A percentile compares a stretch with the other conserved stretches of the same genome.
phyloP scores from a whole-genome alignment of 345 rosid genomes.

The Camelina neglecta region DNA sequence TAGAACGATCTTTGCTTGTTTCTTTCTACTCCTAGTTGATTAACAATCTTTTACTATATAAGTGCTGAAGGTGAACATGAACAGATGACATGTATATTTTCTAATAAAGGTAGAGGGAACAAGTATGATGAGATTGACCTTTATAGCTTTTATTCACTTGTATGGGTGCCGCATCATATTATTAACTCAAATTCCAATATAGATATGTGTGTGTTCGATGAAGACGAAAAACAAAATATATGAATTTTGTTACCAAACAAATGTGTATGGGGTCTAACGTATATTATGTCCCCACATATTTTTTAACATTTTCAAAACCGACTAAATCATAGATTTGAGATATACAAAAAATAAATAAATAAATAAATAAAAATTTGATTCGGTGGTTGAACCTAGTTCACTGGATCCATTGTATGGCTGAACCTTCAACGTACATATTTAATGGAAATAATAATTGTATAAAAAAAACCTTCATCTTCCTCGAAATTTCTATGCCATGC shows the following conservation, averaged over 20 bases:
- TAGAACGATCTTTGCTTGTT: neutral
- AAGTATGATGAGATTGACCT: neutral
- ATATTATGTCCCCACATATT: slow-evolving; percentile 25
- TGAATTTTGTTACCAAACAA: neutral
- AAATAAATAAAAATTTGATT: neutral
- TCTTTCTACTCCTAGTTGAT: neutral
- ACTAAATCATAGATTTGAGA: slow-evolving; percentile 32
- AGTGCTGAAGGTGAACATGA: neutral
- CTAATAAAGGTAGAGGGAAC: neutral
- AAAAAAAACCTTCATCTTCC: slow-evolving; percentile 25
- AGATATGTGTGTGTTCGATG: neutral
- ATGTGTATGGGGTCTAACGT: slow-evolving; percentile 10
- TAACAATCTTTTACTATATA: neutral
- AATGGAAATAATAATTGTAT: neutral
- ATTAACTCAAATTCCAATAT: neutral
- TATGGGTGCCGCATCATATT: neutral
- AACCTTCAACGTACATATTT: slow-evolving; percentile 37
- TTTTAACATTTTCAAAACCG: slow-evolving; percentile 32
- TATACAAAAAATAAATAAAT: neutral
- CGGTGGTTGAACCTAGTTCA: slow-evolving; percentile 36
- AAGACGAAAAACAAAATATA: neutral
- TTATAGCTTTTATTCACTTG: neutral
- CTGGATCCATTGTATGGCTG: slow-evolving; percentile 34
- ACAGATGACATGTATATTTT: neutral
- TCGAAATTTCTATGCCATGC: slow-evolving; percentile 30